A percentile compares a stretch with the other conserved stretches of the same genome.
phyloP scores from a whole-genome alignment of 78 protist species.

The Dictyostelium brefeldianum region DNA sequence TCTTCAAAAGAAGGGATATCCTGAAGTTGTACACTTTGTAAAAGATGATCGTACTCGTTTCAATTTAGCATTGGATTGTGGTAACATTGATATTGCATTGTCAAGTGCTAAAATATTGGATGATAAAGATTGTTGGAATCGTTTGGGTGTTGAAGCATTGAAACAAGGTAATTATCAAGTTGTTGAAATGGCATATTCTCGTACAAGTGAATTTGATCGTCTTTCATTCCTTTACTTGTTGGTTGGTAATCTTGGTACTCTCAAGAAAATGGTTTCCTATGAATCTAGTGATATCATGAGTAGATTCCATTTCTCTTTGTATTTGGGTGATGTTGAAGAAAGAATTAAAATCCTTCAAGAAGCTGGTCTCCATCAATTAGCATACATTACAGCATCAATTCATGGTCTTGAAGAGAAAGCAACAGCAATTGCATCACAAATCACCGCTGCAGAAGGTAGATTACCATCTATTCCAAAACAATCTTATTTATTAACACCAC shows the following conservation, averaged over 20 bases:
- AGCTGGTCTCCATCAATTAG: conserved; percentile 88
- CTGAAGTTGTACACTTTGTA: conserved; percentile 95
- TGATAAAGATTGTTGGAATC: conserved; percentile 93
- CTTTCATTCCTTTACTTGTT: conserved; percentile 97
- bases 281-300: conserved; percentile 88
- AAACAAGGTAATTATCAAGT: conserved; percentile 96
- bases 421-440: conserved; percentile 14
- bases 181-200: conserved; percentile 95
- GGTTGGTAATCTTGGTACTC: conserved; percentile 95
- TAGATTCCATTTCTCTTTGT: conserved; percentile 95
- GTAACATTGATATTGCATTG: conserved; percentile 96
- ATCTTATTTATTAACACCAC: conserved; percentile 72
- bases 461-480: conserved; percentile 43
- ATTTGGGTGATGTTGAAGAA: conserved; percentile 94
- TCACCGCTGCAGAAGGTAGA: conserved; percentile 5
- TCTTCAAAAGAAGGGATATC: conserved; percentile 92
- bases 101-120: conserved; percentile 91
- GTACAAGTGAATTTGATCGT: conserved; percentile 91
- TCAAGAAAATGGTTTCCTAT: conserved; percentile 93
- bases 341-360: conserved; percentile 89
- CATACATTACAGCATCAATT: conserved; percentile 90
- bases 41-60: conserved; percentile 95
- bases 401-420: conserved; percentile 93
- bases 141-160: conserved; percentile 94
- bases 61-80: conserved; percentile 98